These are phyloP conservation scores for Insectozyma bohioensis DNA, from an alignment of 1,139 yeast species.

Conservation along the genomic window DNA sequence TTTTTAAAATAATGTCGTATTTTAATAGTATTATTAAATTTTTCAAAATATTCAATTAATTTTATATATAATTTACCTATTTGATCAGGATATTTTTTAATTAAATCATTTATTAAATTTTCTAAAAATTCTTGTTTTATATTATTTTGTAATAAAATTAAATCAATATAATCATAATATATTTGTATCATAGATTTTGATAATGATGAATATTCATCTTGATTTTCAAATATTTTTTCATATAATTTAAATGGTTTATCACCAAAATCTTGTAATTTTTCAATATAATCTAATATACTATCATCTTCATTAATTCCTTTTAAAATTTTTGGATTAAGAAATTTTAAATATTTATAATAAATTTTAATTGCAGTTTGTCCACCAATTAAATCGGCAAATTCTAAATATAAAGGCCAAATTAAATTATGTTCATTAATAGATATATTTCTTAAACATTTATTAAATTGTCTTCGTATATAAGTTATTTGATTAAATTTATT, in stretches of 20 bases:
- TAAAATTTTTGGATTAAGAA: constrained; percentile 14
- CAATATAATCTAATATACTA: constrained; percentile 20
- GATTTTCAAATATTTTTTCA: constrained; percentile 13
- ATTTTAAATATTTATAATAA: constrained; percentile 46
- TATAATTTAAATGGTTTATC: constrained; percentile 18
- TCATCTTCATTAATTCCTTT: constrained; percentile 5
- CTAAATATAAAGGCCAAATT: constrained; percentile 61
- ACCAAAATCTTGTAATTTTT: constrained; percentile 25
- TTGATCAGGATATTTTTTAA: constrained; percentile 61
- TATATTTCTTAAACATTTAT: constrained; percentile 50
- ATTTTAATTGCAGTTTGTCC: constrained; percentile 42
- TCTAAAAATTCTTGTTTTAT: constrained; percentile 8
- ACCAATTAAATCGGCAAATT: constrained; percentile 50
- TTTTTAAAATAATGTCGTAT: constrained; percentile 51
- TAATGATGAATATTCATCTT: constrained; percentile 16
- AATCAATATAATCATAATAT: constrained; percentile 49
- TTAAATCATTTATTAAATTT: constrained; percentile 9
- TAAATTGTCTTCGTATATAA: constrained; percentile 48
- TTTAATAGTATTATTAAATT: constrained; percentile 34
- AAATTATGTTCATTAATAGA: constrained; percentile 53
- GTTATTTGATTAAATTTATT: constrained; percentile 36
- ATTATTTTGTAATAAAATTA: constrained; percentile 24
- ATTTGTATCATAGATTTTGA: constrained; percentile 23
- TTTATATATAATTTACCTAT: constrained; percentile 49
- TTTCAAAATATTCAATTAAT: constrained; percentile 50